Percentiles rank a stretch among this genome's conserved stretches.
Conservation (phyloP, 768 basidiomycete species). For the Russula abietina region DNA sequence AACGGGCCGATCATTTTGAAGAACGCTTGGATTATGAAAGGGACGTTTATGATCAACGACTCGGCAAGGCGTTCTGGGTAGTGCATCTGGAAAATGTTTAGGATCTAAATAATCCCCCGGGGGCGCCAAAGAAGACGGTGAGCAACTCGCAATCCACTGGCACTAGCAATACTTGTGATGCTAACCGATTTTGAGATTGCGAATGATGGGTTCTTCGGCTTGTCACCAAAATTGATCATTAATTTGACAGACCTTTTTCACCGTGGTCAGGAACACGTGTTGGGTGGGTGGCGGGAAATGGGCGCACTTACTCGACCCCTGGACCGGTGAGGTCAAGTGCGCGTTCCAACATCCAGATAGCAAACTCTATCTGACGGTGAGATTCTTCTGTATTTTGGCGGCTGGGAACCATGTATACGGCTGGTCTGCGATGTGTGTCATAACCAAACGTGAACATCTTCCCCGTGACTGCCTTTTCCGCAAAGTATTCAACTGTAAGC, state of each 20-base stretch:
- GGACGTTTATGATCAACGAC: slow-evolving; percentile 73
- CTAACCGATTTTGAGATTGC: slow-evolving; percentile 35
- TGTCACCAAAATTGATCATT: slow-evolving; percentile 74
- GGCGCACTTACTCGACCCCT: slow-evolving; percentile 63
- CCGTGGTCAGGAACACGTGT: neutral
- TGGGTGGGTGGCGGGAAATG: too few species aligned
- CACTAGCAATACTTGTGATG: neutral
- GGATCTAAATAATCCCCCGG: slow-evolving; percentile 23
- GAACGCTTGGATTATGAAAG: slow-evolving; percentile 68
- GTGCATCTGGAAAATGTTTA: slow-evolving; percentile 66
- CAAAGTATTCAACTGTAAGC: neutral
- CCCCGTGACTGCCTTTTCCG: slow-evolving; percentile 65
- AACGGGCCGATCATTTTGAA: slow-evolving; percentile 75
- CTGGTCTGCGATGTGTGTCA: slow-evolving; percentile 60
- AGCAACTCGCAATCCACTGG: neutral
- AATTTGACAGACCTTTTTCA: slow-evolving; percentile 53
- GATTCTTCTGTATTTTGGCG: slow-evolving; percentile 75
- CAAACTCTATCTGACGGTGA: slow-evolving; percentile 62
- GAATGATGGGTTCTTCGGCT: slow-evolving; percentile 52
- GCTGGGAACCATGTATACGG: slow-evolving; percentile 58
- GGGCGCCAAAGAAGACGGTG: neutral
- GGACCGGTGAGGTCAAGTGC: slow-evolving; percentile 71
- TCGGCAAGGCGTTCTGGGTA: slow-evolving; percentile 82
- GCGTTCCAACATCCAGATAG: slow-evolving; percentile 74
- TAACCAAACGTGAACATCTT: slow-evolving; percentile 77